Evolutionary conservation across 768 basidiomycete genomes (phyloP).

Genomic region (Pulveroboletus sp.): DNA sequence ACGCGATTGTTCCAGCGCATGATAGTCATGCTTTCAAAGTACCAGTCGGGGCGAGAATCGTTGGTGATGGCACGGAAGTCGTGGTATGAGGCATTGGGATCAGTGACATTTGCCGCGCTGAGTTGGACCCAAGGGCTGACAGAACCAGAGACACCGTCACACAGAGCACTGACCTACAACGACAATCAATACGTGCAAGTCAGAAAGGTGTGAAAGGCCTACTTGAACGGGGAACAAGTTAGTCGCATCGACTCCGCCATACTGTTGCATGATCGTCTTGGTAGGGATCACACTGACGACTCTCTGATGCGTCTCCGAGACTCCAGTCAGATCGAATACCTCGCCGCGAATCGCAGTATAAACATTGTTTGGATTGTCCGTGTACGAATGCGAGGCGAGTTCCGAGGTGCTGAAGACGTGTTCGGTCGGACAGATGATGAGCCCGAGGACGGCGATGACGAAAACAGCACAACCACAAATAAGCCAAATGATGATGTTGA

Average conservation of each 20-base stretch:
- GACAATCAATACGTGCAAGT: neutral
- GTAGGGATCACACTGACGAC: conserved; percentile 69
- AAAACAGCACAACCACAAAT: conserved; percentile 86
- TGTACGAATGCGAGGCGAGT: conserved; percentile 65
- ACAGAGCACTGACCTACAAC: conserved; percentile 81
- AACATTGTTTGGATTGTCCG: conserved; percentile 67
- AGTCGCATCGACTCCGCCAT: conserved; percentile 76
- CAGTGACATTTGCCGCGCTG: conserved; percentile 72
- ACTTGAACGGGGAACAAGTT: conserved; percentile 94
- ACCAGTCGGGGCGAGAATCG: conserved; percentile 97
- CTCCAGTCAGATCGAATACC: conserved; percentile 80
- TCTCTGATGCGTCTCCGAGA: conserved; percentile 65
- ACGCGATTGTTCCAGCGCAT: conserved; percentile 89
- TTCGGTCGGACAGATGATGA: conserved; percentile 91
- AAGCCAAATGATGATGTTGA: conserved; percentile 96
- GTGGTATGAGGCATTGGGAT: conserved; percentile 81
- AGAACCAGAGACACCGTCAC: conserved; percentile 77
- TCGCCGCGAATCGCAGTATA: conserved; percentile 88
- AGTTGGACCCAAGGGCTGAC: conserved; percentile 85
- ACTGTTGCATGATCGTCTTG: conserved; percentile 69
- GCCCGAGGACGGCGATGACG: conserved; percentile 85
- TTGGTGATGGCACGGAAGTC: conserved; percentile 90
- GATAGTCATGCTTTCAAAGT: conserved; percentile 89
- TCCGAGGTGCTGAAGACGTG: conserved; percentile 85
- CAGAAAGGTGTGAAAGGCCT: conserved; percentile 11